These are phyloP conservation scores for Pleurotus citrinopileatus DNA, from an alignment of 768 basidiomycete species.

Conservation along the genomic window DNA sequence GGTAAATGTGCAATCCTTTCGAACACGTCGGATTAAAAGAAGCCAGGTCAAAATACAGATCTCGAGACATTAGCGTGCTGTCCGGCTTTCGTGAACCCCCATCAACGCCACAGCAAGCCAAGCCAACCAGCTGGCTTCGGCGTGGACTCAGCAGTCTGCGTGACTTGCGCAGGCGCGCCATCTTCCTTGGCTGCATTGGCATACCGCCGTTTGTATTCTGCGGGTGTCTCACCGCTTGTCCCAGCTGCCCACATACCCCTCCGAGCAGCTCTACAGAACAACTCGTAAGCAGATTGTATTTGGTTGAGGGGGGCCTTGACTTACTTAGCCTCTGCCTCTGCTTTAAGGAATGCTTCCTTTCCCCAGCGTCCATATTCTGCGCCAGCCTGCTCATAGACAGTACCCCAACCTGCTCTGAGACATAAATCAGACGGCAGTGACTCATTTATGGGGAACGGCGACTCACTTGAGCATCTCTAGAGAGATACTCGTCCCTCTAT, in stretches of 20 bases:
- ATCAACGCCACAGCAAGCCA: neutral
- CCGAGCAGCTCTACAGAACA: conserved; percentile 45
- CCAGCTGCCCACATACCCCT: conserved; percentile 77
- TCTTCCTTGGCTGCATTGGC: conserved; percentile 24
- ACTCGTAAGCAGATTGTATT: neutral
- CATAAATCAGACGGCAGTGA: neutral
- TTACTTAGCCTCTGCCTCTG: conserved; percentile 70
- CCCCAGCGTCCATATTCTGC: conserved; percentile 77
- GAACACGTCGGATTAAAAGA: no score
- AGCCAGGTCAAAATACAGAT: no score
- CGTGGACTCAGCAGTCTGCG: neutral
- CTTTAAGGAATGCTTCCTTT: conserved; percentile 56
- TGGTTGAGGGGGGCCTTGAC: conserved; percentile 15
- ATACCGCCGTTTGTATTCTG: conserved; percentile 76
- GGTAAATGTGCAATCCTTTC: no score
- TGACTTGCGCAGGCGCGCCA: no score
- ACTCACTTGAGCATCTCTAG: conserved; percentile 70
- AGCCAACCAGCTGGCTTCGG: neutral
- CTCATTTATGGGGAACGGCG: neutral
- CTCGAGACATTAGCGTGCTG: no score
- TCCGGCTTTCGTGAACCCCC: neutral
- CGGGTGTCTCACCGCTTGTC: conserved; percentile 58
- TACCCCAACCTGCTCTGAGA: conserved; percentile 53
- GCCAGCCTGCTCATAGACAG: conserved; percentile 70
- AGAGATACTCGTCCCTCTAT: conserved; percentile 45